These are phyloP conservation scores for Zhuliangozyma blackwelliae DNA, from an alignment of 1,139 yeast species.

Conservation along the genomic window DNA sequence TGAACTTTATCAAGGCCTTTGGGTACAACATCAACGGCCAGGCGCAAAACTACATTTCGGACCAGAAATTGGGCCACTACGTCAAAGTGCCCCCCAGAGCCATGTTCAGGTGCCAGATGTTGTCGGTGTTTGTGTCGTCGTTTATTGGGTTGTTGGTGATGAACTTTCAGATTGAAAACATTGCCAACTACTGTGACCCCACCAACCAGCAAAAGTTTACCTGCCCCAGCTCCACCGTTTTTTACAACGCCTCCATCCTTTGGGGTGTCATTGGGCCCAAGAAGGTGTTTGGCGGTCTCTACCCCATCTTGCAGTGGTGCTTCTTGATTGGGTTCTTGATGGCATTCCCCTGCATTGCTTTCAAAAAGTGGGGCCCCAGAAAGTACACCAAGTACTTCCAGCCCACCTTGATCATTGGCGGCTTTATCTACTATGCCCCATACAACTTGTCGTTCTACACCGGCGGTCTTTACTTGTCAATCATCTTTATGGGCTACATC, in stretches of 20 bases:
- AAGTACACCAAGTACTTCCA: conserved; percentile 31
- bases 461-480: conserved; percentile 38
- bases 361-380: conserved; percentile 33
- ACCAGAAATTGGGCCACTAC: conserved; percentile 60
- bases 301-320: conserved; percentile 46
- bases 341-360: conserved; percentile 39
- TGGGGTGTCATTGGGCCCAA: conserved; percentile 67
- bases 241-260: conserved; percentile 51
- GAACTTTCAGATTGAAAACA: conserved; percentile 40
- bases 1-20: conserved; percentile 54
- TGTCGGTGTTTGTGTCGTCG: conserved; percentile 35
- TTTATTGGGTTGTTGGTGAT: conserved; percentile 50
- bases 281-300: conserved; percentile 42
- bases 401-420: conserved; percentile 43
- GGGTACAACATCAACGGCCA: conserved; percentile 60
- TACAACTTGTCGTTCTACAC: conserved; percentile 48
- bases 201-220: conserved; percentile 38
- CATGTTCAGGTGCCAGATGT: conserved; percentile 51
- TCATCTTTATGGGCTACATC: conserved; percentile 44
- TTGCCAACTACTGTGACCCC: conserved; percentile 27
- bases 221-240: conserved; percentile 46
- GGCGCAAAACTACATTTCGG: conserved; percentile 53
- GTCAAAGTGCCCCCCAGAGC: conserved; percentile 56
- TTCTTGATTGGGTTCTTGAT: conserved; percentile 52
- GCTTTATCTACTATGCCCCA: conserved; percentile 39